phyloP scores from a whole-genome alignment of 2,329 filamentous ascomycete genomes.

The Epichloe elymi region DNA sequence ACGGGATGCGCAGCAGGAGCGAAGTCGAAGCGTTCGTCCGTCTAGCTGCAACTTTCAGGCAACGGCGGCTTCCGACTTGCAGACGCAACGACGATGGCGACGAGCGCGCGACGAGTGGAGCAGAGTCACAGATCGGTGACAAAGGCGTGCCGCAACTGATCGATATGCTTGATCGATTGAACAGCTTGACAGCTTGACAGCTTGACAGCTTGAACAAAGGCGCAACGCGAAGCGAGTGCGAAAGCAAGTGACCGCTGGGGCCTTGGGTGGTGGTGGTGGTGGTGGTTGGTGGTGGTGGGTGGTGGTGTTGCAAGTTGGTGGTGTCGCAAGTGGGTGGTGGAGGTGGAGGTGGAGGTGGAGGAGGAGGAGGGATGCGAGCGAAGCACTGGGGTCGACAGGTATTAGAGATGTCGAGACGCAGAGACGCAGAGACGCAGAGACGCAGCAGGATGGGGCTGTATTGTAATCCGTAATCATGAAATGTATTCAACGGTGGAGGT shows the following conservation, averaged over 20 bases:
- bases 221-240: constrained; percentile 1
- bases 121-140: background rate
- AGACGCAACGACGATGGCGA: constrained; percentile 3
- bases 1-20: constrained; percentile 5
- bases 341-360: constrained; percentile 10
- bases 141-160: constrained; percentile 2
- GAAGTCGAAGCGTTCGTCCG: background rate
- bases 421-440: background rate
- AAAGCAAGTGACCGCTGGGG: constrained; percentile 3
- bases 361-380: constrained; percentile 9
- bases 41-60: background rate
- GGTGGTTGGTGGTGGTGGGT: constrained; percentile 9
- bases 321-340: constrained; percentile 9
- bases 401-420: constrained; percentile 1
- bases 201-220: background rate
- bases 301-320: background rate
- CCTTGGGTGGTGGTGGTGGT: constrained; percentile 3
- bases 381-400: constrained; percentile 6
- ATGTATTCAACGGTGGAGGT: background rate
- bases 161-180: background rate
- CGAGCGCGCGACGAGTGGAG: constrained; percentile 5
- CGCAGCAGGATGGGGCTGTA: background rate
- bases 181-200: background rate
- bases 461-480: background rate
- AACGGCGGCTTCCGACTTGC: background rate